phyloP scores from a whole-genome alignment of 2,329 filamentous ascomycete species.

The Botrytis porri region DNA sequence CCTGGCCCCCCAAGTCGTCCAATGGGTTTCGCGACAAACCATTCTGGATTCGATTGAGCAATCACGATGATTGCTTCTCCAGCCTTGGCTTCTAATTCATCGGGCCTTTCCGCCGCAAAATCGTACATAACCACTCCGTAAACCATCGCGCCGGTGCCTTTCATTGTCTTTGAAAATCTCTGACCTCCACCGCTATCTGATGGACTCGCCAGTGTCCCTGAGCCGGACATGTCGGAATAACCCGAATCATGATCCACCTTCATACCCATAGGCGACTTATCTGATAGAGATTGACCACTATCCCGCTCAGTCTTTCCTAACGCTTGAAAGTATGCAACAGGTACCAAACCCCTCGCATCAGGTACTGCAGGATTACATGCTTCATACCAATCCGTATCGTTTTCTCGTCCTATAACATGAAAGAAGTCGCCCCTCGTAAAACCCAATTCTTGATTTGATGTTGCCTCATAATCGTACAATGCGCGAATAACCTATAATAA shows the following conservation, averaged over 20 bases:
- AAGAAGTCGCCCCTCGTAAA: constrained; percentile 97
- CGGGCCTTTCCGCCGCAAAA: constrained; percentile 90
- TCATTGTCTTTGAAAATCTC: constrained; percentile 43
- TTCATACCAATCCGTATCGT: constrained; percentile 96
- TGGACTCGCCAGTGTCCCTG: constrained; percentile 34
- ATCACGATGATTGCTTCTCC: constrained; percentile 98
- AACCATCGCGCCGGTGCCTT: constrained; percentile 79
- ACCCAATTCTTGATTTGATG: constrained; percentile 73
- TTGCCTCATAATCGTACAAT: constrained; percentile 85
- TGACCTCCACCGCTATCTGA: constrained; percentile 37
- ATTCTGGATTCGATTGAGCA: constrained; percentile 96
- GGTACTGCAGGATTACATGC: constrained; percentile 91
- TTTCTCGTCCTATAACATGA: constrained; percentile 93
- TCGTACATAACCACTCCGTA: constrained; percentile 97
- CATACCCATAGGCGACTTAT: constrained; percentile 49
- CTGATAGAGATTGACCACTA: constrained; percentile 62
- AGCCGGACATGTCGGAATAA: constrained; percentile 61
- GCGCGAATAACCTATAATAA: constrained; percentile 83
- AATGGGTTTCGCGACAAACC: constrained; percentile 99
- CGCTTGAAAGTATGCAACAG: constrained; percentile 88
- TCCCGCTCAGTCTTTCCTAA: constrained; percentile 90
- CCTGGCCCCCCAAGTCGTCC: constrained; percentile 92
- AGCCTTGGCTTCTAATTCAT: constrained; percentile 91
- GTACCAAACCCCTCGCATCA: constrained; percentile 84
- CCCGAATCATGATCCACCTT: constrained; percentile 85